Evolutionary conservation across 192 early-diverging fungal genomes (phyloP), one percentile per base, ranked within the genome.

Genomic region (Coemansia sp.): DNA sequence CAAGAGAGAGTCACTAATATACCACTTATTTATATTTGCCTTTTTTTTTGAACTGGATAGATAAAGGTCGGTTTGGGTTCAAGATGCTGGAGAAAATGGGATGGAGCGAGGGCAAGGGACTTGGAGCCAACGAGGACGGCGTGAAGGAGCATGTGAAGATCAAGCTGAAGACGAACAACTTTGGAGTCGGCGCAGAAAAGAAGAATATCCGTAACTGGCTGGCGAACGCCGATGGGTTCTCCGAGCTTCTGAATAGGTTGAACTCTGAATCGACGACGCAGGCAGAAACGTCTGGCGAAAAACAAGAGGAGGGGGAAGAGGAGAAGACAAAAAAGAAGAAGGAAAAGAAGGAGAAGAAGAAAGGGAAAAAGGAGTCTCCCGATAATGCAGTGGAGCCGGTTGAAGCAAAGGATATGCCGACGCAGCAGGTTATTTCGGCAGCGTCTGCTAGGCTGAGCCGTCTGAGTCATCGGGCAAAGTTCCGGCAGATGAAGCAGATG

Each of bases 51-150:
- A 27, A 28, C 24, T 60, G 3, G 2, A 39, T 64, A 64, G 92
- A 95, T 69, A 87, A 87, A 64, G 74, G 59, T 58, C 92, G 92
- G 55, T 92, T 92, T 73, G 95, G 97, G 34, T 88, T 89, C 72
- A 87, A 87, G 56, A 91, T 98, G 89, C 84, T 98, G 47, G 75
- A 87, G 61, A 94, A 95, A 65, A 95, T 98, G 94, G 97, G 97
- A 1, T 98, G 97, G 97, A 71, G 80, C 20, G 91, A 90, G 28
- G 94, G 94, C 39, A 94, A 93, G 62, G 97, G 97, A 13, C 83
- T 98, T 1, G 97, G 97, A 11, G 78, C 81, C 22, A 90, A 95
- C 54, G 90, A 93, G 67, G 87, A 94, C 65, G 97, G 97, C 60
- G 68, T 72, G 39, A 82, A 83, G 46, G 88, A 92, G 42, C 90